Conservation (phyloP, 257 asterid species). For the Thymus quinquecostatus region DNA sequence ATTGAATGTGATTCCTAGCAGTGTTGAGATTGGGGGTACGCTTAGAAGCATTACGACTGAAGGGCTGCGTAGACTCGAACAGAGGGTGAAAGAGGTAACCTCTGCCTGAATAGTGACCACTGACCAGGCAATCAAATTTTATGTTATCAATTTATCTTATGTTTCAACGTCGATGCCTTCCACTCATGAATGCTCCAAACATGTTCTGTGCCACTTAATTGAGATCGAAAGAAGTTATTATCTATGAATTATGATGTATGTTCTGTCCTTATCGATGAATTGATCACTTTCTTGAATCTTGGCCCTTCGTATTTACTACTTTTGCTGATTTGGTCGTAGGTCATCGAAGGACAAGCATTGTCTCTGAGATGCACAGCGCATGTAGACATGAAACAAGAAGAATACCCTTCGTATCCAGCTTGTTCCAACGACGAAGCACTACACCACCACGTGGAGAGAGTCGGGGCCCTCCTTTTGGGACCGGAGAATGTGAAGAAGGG, state of each 20-base stretch:
- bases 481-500: slow-evolving; percentile 48
- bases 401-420: slow-evolving; percentile 69
- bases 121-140: not conserved
- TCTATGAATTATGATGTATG: too few species aligned
- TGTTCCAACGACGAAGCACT: slow-evolving; percentile 58
- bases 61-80: slow-evolving; percentile 68
- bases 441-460: slow-evolving; percentile 58
- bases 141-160: too few species aligned
- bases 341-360: slow-evolving; percentile 68
- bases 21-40: slow-evolving; percentile 79
- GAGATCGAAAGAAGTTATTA: too few species aligned
- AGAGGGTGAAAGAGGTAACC: slow-evolving; percentile 77
- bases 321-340: slow-evolving; percentile 39
- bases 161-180: too few species aligned
- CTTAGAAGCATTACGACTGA: slow-evolving; percentile 81
- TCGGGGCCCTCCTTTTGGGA: slow-evolving; percentile 65
- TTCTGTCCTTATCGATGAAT: too few species aligned
- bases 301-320: not conserved
- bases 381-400: slow-evolving; percentile 53
- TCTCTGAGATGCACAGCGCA: slow-evolving; percentile 68
- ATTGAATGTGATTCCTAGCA: slow-evolving; percentile 57
- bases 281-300: not conserved
- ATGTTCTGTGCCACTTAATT: too few species aligned
- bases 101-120: not conserved
- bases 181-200: too few species aligned